Evolutionary conservation across 176 grass and related monocot species (phyloP), one percentile per base, ranked within the genome.

Genomic region (Thalia dealbata): DNA sequence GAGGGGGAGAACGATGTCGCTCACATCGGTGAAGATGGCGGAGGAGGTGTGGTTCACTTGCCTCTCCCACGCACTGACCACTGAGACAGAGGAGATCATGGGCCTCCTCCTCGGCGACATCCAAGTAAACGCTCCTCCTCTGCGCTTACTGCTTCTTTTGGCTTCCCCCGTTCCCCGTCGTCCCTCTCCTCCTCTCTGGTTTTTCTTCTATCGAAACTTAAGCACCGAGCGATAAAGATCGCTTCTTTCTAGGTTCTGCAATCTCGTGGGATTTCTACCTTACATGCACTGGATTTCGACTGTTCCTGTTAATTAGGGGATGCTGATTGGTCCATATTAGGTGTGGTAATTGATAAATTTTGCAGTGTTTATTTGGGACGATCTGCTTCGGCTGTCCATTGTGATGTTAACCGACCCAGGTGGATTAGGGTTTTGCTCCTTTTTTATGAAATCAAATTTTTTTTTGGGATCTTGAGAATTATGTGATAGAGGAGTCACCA

Each of bases 1-100:
- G 4, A 38, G 51, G 29, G 41, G n/a, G 21, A 23, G 11, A 51
- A 79, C 35, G 83, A 96, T 97, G 95, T 89, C 95, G 73, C 87
- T 96, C 19, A 79, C 78, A 38, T 75, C 79, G 84, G 92, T 90
- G 51, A 85, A 77, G 80, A 90, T 96, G 75, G 78, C 86, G 26
- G 92, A 96, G 87, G 95, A 93, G 87, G 90, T 99, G 56, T 99
- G 90, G 95, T 72, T 99, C 73, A 93, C 95, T 19, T 93, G 95
- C 77, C 90, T 99, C 74, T 84, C 87, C 67, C 95, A 99, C 74
- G 90, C 90, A 30, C 90, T 93, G 64, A 91, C 87, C 74, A 93
- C 90, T 42, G 95, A 99, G 85, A 88, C 82, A 10, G 95, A 99
- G 85, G 95, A 99, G 90, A 78, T 99, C 83, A 91, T 99, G 90